Conservation (phyloP, 305 asterid species). For the Rubia peregrina region DNA sequence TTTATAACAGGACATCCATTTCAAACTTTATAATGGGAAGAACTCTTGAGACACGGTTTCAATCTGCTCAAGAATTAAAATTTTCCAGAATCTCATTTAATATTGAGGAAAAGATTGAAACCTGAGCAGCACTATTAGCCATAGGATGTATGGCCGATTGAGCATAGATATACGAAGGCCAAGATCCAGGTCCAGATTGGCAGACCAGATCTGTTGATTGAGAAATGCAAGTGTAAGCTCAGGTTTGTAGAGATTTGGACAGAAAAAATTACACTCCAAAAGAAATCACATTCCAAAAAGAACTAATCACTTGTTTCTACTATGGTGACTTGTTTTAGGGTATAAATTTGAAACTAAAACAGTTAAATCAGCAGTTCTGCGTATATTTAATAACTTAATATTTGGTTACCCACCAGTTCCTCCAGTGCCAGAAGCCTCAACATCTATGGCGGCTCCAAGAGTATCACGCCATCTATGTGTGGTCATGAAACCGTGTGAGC, state of each 20-base stretch:
- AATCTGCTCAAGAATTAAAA: background rate
- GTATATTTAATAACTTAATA: constrained; percentile 12
- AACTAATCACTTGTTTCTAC: background rate
- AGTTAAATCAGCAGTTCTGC: constrained; percentile 7
- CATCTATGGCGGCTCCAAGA: constrained; percentile 73
- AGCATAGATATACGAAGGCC: constrained; percentile 90
- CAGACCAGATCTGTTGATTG: constrained; percentile 75
- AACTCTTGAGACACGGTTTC: background rate
- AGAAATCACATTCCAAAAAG: constrained; percentile 1
- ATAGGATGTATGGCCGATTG: constrained; percentile 85
- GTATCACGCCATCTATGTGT: constrained; percentile 88
- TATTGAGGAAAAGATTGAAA: constrained; percentile 13
- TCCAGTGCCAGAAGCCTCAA: constrained; percentile 98
- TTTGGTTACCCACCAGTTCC: constrained; percentile 66
- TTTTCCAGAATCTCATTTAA: constrained; percentile 3
- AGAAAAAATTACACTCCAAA: background rate
- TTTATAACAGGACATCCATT: background rate
- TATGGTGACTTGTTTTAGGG: background rate
- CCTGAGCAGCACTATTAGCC: constrained; percentile 99
- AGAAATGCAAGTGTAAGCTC: constrained; percentile 22
- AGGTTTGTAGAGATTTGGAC: constrained; percentile 11
- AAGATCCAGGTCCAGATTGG: constrained; percentile 99
- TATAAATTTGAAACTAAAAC: background rate
- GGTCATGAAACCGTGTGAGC: constrained; percentile 97
- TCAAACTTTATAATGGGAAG: constrained; percentile 8